Evolutionary conservation across 495 filamentous ascomycete species (phyloP).

Genomic region (Hyaloscypha variabilis): DNA sequence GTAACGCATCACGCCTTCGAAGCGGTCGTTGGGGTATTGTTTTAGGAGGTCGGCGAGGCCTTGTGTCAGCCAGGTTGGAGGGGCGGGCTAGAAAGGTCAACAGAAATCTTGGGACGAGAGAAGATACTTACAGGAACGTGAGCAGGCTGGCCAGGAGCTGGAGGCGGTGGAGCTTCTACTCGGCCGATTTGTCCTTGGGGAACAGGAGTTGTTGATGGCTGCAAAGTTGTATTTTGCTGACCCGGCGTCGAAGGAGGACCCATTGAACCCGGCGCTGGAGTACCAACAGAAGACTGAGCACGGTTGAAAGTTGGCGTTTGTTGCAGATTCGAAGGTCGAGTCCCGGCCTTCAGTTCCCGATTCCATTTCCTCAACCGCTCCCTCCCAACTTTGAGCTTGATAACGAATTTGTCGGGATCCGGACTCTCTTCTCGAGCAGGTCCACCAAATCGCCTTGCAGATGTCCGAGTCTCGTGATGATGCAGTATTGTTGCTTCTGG

Average conservation of each 20-base stretch:
- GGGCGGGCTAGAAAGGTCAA: slow-evolving; percentile 61
- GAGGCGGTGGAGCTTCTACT: slow-evolving; percentile 63
- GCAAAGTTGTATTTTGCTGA: slow-evolving; percentile 37
- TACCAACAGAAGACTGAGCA: slow-evolving; percentile 53
- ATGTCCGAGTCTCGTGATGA: slow-evolving; percentile 73
- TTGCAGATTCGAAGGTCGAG: slow-evolving; percentile 33
- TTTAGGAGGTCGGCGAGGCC: slow-evolving; percentile 65
- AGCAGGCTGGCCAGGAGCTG: slow-evolving; percentile 49
- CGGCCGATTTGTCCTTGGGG: slow-evolving; percentile 60
- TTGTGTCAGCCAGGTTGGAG: slow-evolving; percentile 76
- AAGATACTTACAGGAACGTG: slow-evolving; percentile 55
- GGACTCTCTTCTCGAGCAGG: slow-evolving; percentile 69
- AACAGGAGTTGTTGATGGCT: slow-evolving; percentile 34
- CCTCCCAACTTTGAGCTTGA: slow-evolving; percentile 72
- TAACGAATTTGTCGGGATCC: slow-evolving; percentile 63
- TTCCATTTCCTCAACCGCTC: slow-evolving; percentile 63
- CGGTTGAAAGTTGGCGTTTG: slow-evolving; percentile 47
- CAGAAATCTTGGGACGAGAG: not conserved
- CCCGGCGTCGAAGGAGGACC: slow-evolving; percentile 55
- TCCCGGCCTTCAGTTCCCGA: slow-evolving; percentile 45
- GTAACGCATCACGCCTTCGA: slow-evolving; percentile 88
- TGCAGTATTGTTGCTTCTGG: slow-evolving; percentile 73
- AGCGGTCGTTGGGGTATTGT: slow-evolving; percentile 72
- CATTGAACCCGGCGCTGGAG: slow-evolving; percentile 61
- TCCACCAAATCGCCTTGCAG: slow-evolving; percentile 58